Percentiles rank a stretch among this genome's conserved stretches.
These are phyloP conservation scores for Thermomyces lanuginosus DNA, from an alignment of 2,329 filamentous ascomycete genomes.

Conservation along the genomic window DNA sequence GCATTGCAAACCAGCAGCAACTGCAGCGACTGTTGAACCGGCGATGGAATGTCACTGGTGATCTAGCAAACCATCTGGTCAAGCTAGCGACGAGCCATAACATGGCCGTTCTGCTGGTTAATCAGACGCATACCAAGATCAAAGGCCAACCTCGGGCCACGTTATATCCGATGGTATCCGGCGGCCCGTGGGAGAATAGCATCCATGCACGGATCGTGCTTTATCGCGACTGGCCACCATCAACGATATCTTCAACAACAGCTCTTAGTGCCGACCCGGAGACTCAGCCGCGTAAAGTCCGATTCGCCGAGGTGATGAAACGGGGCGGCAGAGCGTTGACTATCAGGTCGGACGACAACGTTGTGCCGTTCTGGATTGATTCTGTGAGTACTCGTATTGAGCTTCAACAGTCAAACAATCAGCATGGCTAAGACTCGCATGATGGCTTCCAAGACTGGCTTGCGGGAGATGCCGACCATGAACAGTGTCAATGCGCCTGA, in stretches of 20 bases:
- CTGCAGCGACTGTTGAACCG: conserved; percentile 19
- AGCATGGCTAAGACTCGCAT: neutral
- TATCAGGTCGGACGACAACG: conserved; percentile 14
- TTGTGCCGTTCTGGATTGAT: conserved; percentile 26
- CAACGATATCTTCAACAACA: conserved; percentile 14
- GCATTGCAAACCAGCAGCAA: conserved; percentile 26
- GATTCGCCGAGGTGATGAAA: conserved; percentile 51
- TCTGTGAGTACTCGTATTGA: conserved; percentile 13
- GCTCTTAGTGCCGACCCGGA: too few species aligned
- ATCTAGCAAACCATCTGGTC: conserved; percentile 43
- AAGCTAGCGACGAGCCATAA: conserved; percentile 59
- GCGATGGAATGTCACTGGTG: conserved; percentile 47
- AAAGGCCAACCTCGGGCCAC: conserved; percentile 48
- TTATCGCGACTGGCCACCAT: conserved; percentile 54
- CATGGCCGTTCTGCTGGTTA: conserved; percentile 58
- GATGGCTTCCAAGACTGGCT: conserved; percentile 3
- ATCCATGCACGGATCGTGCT: conserved; percentile 58
- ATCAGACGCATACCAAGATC: conserved; percentile 70
- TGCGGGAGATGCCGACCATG: neutral
- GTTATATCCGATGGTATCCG: conserved; percentile 53
- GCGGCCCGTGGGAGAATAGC: conserved; percentile 63
- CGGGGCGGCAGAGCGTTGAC: conserved; percentile 35
- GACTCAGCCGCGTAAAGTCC: conserved; percentile 25
- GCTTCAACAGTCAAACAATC: neutral
- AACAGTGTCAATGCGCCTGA: too few species aligned